A percentile compares a stretch with the other conserved stretches of the same genome.
These are phyloP conservation scores for Crithidia acanthocephali DNA, from an alignment of 208 protist species.

Conservation along the genomic window DNA sequence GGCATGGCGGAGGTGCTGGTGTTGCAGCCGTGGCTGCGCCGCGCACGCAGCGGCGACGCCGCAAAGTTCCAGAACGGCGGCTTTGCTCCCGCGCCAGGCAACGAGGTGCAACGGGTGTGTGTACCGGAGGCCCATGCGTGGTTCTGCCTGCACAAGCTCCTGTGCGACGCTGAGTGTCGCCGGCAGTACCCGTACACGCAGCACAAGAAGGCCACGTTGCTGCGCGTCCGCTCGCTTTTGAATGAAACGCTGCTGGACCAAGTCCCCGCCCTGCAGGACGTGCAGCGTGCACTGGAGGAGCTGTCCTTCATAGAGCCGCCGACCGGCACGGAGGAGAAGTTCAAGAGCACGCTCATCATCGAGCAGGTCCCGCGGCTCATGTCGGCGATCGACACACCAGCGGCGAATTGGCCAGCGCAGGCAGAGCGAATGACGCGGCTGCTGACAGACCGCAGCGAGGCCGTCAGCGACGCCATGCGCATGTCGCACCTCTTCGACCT, in stretches of 20 bases:
- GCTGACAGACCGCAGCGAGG: conserved; percentile 52
- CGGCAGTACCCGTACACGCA: conserved; percentile 82
- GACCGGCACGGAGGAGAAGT: conserved; percentile 89
- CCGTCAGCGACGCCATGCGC: conserved; percentile 69
- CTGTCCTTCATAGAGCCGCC: conserved; percentile 90
- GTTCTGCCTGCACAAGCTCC: conserved; percentile 90
- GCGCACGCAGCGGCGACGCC: conserved; percentile 22
- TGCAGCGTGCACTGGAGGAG: conserved; percentile 91
- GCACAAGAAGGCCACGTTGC: conserved; percentile 82
- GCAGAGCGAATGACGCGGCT: conserved; percentile 36
- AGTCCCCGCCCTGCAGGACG: conserved; percentile 80
- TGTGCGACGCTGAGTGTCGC: conserved; percentile 85
- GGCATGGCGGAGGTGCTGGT: conserved; percentile 81
- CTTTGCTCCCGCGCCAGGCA: conserved; percentile 53
- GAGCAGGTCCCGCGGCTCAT: conserved; percentile 90
- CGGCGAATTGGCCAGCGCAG: conserved; percentile 40
- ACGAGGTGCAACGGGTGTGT: conserved; percentile 80
- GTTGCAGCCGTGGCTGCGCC: conserved; percentile 84
- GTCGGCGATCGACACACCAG: conserved; percentile 49
- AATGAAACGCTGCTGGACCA: conserved; percentile 92
- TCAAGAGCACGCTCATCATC: conserved; percentile 81
- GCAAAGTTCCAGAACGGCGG: conserved; percentile 78
- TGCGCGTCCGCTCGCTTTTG: conserved; percentile 71
- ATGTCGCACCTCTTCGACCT: conserved; percentile 79
- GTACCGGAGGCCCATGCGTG: conserved; percentile 88